Conservation (phyloP, 2,329 filamentous ascomycete species). For the Setomelanomma holmii region DNA sequence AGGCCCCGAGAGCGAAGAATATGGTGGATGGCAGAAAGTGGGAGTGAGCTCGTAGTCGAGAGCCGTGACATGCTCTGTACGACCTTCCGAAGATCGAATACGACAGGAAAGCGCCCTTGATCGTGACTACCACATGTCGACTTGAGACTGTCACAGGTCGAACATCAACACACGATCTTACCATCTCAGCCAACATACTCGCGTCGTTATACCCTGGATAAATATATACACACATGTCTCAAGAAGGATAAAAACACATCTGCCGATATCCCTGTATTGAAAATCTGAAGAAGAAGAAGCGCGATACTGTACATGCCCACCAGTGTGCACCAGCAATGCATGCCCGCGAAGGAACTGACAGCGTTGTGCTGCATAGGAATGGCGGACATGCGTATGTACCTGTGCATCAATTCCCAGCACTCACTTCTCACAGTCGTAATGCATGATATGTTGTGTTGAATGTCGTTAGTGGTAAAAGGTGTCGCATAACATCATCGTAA, state of each 20-base stretch:
- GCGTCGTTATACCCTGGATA: background rate
- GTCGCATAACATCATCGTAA: slow-evolving; percentile 11
- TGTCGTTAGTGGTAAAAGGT: slow-evolving; percentile 25
- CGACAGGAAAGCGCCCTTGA: too few relatives aligned
- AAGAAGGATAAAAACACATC: background rate
- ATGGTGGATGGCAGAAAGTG: slow-evolving; percentile 26
- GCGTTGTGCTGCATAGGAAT: slow-evolving; percentile 17
- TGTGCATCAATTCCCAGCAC: slow-evolving; percentile 14
- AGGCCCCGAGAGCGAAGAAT: slow-evolving; percentile 24
- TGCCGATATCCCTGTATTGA: slow-evolving; percentile 23
- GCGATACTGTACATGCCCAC: slow-evolving; percentile 30
- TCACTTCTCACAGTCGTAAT: slow-evolving; percentile 9
- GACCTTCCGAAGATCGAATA: too few relatives aligned
- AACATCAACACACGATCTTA: too few relatives aligned
- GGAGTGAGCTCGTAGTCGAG: slow-evolving; percentile 15
- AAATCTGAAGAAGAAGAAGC: slow-evolving; percentile 14
- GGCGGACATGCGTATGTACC: slow-evolving; percentile 16
- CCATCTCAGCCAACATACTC: too few relatives aligned
- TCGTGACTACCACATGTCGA: too few relatives aligned
- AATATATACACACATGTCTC: background rate
- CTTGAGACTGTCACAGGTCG: too few relatives aligned
- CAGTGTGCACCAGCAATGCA: slow-evolving; percentile 20
- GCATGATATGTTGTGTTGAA: slow-evolving; percentile 23
- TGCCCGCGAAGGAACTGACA: slow-evolving; percentile 24
- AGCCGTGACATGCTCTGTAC: too few relatives aligned